Evolutionary conservation across 352 stramenopile genomes (phyloP), one percentile per base, ranked within the genome.

Genomic region (Phytopythium aichiense): DNA sequence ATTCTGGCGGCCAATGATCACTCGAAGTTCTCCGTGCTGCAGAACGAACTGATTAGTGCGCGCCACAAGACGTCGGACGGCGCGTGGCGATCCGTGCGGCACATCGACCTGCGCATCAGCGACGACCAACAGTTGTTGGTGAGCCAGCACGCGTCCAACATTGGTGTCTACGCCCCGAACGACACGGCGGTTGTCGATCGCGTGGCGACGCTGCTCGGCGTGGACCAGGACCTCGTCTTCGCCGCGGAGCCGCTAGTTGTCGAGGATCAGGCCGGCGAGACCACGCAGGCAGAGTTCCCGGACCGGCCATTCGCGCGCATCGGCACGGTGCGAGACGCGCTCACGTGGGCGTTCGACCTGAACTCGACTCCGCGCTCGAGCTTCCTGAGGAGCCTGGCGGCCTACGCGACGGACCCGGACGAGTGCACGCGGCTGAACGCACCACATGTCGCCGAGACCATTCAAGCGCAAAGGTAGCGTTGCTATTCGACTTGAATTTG

Each of bases 321-420:
- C 45, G 79, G 79, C 30, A 84, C 71, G 2, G 74, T 91, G 20
- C 74, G 65, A n/a, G 77, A 91, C n/a, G 81, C 77, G 2, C 69
- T 95, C 22, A 87, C 65, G 30, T 95, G 87, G 87, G 79, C 67
- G n/a, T 81, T 95, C 13, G 87, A 95, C 52, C 60, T 95, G 23
- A 60, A 76, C 13, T 84, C 84, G 18, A 82, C 83, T 2, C 84
- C 83, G 20, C 76, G 79, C 0, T 63, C 83, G 1, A 76, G 72
- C 12, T 89, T 92, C 58, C 58, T 95, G 12, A 78, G 77, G 11
- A 73, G 66, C 20, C 66, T 95, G 20, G 74, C 82, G 7, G 78
- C 79, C 4, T 91, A 84, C 53, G 77, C 83, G n/a, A 79, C 65
- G 0, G 71, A 89, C 45, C 65, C 79, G n/a, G 64, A 69, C 18